Evolutionary conservation across 441 rosid species (phyloP).

Genomic region (Metrosideros polymorpha): DNA sequence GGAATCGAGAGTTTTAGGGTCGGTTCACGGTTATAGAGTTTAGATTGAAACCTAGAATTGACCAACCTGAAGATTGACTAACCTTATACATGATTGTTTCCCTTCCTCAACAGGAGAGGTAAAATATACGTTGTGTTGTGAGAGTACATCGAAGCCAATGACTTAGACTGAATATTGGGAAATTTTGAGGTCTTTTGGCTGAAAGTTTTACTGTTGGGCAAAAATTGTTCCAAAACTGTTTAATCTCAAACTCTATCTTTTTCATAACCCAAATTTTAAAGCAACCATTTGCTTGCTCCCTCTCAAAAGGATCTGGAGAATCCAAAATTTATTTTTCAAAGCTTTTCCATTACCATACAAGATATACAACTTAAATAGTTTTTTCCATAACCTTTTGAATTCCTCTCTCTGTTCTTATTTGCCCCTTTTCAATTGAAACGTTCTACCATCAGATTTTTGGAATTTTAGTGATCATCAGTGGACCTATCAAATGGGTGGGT

Average conservation of each 20-base stretch:
- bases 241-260: not conserved
- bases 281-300: not conserved
- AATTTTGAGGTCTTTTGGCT: not conserved
- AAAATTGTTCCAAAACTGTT: not conserved
- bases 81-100: not conserved
- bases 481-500: no score
- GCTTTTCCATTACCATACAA: no score
- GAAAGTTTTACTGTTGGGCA: no score
- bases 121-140: not conserved
- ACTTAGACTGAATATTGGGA: not conserved
- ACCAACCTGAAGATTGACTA: not conserved
- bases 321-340: no score
- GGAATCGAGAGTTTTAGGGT: not conserved
- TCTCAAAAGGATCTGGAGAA: not conserved
- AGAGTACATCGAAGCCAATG: not conserved
- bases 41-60: not conserved
- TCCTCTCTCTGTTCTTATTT: not conserved
- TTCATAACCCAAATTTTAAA: not conserved
- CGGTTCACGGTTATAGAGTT: not conserved
- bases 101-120: not conserved
- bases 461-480: not conserved
- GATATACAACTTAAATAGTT: no score
- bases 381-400: no score
- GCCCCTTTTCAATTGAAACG: not conserved
- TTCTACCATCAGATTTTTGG: not conserved